Evolutionary conservation across 805 yeast genomes (phyloP), one percentile per base, ranked within the genome.

Genomic region (Metahyphopichia silvanorum): DNA sequence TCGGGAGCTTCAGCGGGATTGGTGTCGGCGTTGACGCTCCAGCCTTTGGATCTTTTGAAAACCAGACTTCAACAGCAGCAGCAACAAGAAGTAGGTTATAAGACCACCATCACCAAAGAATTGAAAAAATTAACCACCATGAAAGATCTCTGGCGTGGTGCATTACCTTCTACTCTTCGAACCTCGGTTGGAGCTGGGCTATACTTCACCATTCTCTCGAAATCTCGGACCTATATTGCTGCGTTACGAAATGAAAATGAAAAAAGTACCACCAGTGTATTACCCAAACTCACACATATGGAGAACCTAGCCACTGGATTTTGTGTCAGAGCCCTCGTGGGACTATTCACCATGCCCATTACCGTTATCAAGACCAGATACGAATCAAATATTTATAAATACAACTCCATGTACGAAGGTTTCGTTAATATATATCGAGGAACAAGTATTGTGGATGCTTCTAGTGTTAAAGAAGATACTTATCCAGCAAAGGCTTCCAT

Each of bases 101-200:
- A 53, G 21, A 49, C 69, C 10, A 53, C 63, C 9, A 44, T 67
- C 29, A 16, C 69, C 10, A 61, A 55, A 33, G 71, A 72, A 29
- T 43, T 82, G 7, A 56, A 59, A 42, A 70, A 65, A 35, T 48
- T 67, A 25, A 51, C 63, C 27, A 55, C 63, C 14, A 35, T 69
- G 16, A 55, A 53, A 29, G 77, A 80, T 32, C 65, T 89, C 24
- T 93, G 98, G 98, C 71, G 96, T 34, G 98, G 98, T 0, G 91
- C 96, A 0, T 48, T 88, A 23, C 96, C 98, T 0, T 86, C 96
- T 14, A 88, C 94, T 0, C 47, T 91, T 16, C 69, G 98, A 38
- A 91, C 96, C 0, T 86, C 96, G 0, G 66, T 86, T 9, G 98
- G 98, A 0, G 83, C 94, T 26, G 96, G 93, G 0, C 59, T 93